These are phyloP conservation scores for Sextonia rubra DNA, from an alignment of 164 flowering plant genomes.

Conservation along the genomic window DNA sequence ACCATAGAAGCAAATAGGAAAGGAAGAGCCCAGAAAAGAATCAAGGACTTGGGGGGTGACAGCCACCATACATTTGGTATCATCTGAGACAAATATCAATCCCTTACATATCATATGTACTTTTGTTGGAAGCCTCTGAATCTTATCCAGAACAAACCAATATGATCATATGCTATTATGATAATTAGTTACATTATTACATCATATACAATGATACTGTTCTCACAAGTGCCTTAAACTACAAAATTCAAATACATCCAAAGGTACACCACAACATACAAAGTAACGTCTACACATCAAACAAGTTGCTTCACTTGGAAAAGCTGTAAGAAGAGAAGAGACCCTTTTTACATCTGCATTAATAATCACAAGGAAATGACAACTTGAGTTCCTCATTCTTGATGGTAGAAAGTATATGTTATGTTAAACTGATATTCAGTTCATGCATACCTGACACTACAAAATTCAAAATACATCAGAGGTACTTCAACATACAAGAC, in stretches of 20 bases:
- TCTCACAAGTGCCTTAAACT: background rate
- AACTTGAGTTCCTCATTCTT: constrained; percentile 17
- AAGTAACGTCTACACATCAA: too few relatives aligned
- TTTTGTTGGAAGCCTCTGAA: too few relatives aligned
- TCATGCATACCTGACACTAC: background rate
- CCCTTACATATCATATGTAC: too few relatives aligned
- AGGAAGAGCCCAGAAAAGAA: too few relatives aligned
- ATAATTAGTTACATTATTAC: too few relatives aligned
- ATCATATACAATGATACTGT: too few relatives aligned
- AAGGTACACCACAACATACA: background rate
- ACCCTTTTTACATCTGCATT: background rate
- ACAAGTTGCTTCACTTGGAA: background rate
- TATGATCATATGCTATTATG: too few relatives aligned
- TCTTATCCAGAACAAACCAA: too few relatives aligned
- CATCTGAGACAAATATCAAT: too few relatives aligned
- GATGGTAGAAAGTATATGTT: constrained; percentile 43
- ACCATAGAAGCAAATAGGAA: too few relatives aligned
- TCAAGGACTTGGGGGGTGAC: too few relatives aligned
- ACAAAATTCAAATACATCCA: background rate
- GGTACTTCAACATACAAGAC: background rate
- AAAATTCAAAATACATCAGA: background rate
- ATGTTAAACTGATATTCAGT: constrained; percentile 29
- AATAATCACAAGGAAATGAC: background rate
- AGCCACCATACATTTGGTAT: too few relatives aligned
- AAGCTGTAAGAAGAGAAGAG: background rate